Base-by-base conservation (phyloP, 352 stramenopile species). In the Phytophthora palmivora region DNA sequence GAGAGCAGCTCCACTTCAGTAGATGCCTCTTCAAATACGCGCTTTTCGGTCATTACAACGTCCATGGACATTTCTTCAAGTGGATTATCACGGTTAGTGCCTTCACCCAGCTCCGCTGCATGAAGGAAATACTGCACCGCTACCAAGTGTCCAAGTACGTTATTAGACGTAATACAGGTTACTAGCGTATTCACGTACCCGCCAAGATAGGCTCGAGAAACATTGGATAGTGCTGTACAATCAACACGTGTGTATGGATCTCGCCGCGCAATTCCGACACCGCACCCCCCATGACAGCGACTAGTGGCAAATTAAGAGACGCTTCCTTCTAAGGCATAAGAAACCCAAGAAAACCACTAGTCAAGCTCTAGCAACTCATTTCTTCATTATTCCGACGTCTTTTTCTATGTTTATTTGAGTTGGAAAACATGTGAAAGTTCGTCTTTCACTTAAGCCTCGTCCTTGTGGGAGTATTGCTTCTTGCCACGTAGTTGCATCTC, bases 401-500 rank as follows among this genome's bases (percentile, higher is more conserved):
- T 56, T 71, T 67, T 72, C 21, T 61, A 52, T 55, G 18, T 24
- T 47, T 63, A 54, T 58, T 50, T 58, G 11, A 55, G 39, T 43
- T 21, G 26, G 15, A 26, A 28, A 39, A 55, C 47, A 34, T 42
- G 38, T 14, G 16, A 22, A 39, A 26, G 21, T 15, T 1, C 14
- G 2, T 16, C 6, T 28, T 28, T n/a, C 33, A 19, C 28, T 70
- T 68, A 81, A 15, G 70, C 63, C 45, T 79, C 74, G 50, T 88
- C 80, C 65, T 88, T 81, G 68, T 80, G 77, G 39, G 82, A 67
- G 67, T 95, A 95, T 67, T 91, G 84, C 82, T 95, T 95, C 82
- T 95, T 95, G 67, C 86, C 86, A 38, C 84, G 84, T 42, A 95
- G 70, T 60, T 95, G 86, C 86, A 95, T 95, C 69, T 95, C 86